Evolutionary conservation across 1,139 yeast genomes (phyloP), one percentile per base, ranked within the genome.

Genomic region (Yarrowia galli): DNA sequence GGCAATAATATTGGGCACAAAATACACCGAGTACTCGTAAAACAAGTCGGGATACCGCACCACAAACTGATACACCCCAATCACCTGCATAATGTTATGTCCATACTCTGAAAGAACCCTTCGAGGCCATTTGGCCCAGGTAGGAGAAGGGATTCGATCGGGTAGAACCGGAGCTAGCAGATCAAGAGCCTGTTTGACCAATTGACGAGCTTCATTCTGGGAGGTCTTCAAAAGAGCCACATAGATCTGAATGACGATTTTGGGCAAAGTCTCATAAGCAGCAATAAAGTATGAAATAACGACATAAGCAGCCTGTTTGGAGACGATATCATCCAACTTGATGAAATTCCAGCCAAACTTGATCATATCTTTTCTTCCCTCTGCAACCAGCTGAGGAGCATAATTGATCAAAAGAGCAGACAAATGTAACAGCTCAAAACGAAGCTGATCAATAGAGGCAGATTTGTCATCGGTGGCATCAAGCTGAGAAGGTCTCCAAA

Each of bases 41-140:
- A 96, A 95, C 67, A 92, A 79, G 69, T 89, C 95, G 0, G 96
- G 87, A 73, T 95, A 97, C 67, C 89, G 89, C 43, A 91, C 92
- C 78, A 96, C 87, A 74, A 93, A 92, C 74, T 92, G 97, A 73
- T 92, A 95, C 25, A 96, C 91, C 74, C 91, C 93, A 71, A 92
- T 85, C 12, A 90, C 96, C 70, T 93, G 96, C 15, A 89, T 88
- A 9, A 89, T 89, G 74, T 87, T 88, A 75, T 88, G 89, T 0
- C 96, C 95, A 75, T 93, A 97, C 75, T 96, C 99, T 2, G 96
- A 88, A 35, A 96, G 82, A 2, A 93, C 96, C 68, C 98, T 84
- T 71, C 98, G 87, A 0, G 98, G 97, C 96, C 97, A 92, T 73
- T 91, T 93, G 69, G 96, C 86, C 99, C 99, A 96, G 65, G 89